Base-by-base conservation (phyloP, 208 protist genomes). In the Acanthamoeba sp. region DNA sequence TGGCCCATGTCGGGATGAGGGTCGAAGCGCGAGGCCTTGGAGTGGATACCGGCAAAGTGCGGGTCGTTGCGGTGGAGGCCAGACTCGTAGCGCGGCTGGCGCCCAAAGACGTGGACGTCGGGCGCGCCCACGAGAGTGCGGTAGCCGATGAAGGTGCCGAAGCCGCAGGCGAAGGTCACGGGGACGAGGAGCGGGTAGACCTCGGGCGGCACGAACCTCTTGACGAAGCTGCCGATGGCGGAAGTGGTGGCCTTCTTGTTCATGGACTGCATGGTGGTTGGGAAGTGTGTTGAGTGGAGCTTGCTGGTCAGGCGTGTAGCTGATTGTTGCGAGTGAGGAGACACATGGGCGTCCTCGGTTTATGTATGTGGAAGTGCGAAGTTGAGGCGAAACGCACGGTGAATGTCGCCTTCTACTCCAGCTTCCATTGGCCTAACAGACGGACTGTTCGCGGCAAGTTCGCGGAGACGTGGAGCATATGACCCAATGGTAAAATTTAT, bases 11-110 rank as follows among this genome's bases (percentile, higher is more conserved):
- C 36, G n/a, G 57, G 57, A 22, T 90, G 55, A 36, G 84, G 84
- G 38, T 90, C 84, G 57, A 50, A 91, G 55, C 84, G 48, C 24
- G 48, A 62, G 48, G 84, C 84, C 84, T 91, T 91, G 57, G 84
- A 29, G 52, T 91, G 84, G 50, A 91, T 69, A 12, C 50, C 48
- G 32, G 50, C 40, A 36, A 66, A 62, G 84, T 91, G 84, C 0
- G 84, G 84, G 50, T 91, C 84, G 34, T 1, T 2, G 16, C 84
- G 40, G 57, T 71, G 48, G 50, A n/a, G 1, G 40, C 57, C 84
- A 12, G 50, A 29, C 84, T 91, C 84, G 12, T 69, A 91, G 3
- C 84, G 84, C 12, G 84, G 84, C 84, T 91, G 0, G 5, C 3
- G 0, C 7, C 84, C 84, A 24, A 91, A 69, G 55, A 91, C 50